These are phyloP conservation scores for Epichloe baconii DNA, from an alignment of 2,329 filamentous ascomycete genomes.

Conservation along the genomic window DNA sequence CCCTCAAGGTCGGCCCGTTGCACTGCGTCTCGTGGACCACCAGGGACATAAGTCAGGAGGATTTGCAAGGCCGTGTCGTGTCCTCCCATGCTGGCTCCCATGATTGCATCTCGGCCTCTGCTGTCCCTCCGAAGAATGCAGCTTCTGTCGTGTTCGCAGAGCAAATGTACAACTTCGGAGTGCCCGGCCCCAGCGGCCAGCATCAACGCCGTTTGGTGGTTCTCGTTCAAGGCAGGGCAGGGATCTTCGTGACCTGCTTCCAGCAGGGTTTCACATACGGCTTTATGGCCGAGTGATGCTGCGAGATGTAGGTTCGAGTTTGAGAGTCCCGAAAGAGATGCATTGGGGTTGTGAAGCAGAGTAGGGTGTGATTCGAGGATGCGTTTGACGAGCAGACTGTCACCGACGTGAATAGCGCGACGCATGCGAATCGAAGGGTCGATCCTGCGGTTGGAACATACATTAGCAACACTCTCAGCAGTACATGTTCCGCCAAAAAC, in stretches of 20 bases:
- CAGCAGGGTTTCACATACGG: constrained; percentile 58
- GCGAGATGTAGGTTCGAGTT: constrained; percentile 80
- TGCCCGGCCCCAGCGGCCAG: constrained; percentile 59
- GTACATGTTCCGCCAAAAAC: neutral
- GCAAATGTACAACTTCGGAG: constrained; percentile 58
- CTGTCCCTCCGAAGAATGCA: constrained; percentile 54
- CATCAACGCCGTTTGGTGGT: constrained; percentile 71
- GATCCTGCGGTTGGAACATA: constrained; percentile 41
- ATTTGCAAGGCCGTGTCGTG: constrained; percentile 54
- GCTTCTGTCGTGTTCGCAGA: constrained; percentile 50
- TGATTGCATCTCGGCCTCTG: constrained; percentile 58
- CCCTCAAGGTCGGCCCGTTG: constrained; percentile 52
- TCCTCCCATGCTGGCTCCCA: constrained; percentile 47
- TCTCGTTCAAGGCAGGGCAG: constrained; percentile 63
- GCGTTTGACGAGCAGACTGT: constrained; percentile 57
- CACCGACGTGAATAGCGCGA: constrained; percentile 66
- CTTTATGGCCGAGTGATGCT: constrained; percentile 55
- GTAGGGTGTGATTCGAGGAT: constrained; percentile 61
- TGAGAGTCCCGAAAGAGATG: constrained; percentile 50
- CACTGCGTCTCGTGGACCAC: constrained; percentile 40
- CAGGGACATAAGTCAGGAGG: constrained; percentile 46
- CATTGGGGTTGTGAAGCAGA: constrained; percentile 69
- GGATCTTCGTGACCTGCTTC: constrained; percentile 62
- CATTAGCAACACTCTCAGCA: neutral
- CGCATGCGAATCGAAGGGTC: constrained; percentile 64